Evolutionary conservation across 805 yeast genomes (phyloP).

Genomic region (Hanseniaspora lindneri): DNA sequence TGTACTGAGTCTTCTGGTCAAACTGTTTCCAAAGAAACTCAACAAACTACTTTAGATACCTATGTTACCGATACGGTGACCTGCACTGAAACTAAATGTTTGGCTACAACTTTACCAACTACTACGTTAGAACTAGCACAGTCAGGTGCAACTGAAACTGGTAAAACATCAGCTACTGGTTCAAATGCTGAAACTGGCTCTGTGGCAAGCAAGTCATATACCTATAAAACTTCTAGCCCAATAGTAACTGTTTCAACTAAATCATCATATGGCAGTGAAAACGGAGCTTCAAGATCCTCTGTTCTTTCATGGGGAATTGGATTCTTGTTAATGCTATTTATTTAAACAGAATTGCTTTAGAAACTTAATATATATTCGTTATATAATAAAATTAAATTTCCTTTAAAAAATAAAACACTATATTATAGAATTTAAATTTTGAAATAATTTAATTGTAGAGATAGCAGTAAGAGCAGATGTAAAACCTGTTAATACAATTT

Average conservation of each 20-base stretch:
- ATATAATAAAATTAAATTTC: no score
- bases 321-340: no score
- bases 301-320: not conserved
- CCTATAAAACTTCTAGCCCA: no score
- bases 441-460: no score
- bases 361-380: not conserved
- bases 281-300: no score
- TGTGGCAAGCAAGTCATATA: not conserved
- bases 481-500: not conserved
- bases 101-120: not conserved
- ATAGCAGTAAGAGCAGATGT: not conserved
- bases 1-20: not conserved
- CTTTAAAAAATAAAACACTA: not conserved
- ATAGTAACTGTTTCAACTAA: no score
- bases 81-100: slow-evolving; percentile 1
- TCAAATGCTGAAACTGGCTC: not conserved
- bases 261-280: not conserved
- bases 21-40: not conserved
- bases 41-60: not conserved
- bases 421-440: no score
- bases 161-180: not conserved
- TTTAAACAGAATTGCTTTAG: not conserved
- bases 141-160: not conserved
- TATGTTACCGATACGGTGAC: not conserved
- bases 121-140: no score